Percentiles rank a stretch among this genome's conserved stretches.
Evolutionary conservation across 257 asterid genomes (phyloP).

Genomic region (Haberlea rhodopensis): DNA sequence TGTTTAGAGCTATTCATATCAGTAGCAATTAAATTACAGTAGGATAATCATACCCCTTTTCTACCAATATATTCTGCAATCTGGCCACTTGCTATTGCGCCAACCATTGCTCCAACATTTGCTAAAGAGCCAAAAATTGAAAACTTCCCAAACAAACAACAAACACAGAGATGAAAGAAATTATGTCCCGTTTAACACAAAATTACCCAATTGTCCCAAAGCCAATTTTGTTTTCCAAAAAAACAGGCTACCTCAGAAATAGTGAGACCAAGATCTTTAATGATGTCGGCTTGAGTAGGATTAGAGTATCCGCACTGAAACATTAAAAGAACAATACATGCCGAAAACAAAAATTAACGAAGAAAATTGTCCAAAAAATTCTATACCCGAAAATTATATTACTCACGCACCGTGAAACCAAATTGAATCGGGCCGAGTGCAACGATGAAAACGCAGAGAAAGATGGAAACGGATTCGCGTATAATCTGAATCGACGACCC

Average conservation of each 20-base stretch:
- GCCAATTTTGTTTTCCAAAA: not conserved
- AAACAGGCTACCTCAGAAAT: slow-evolving; percentile 57
- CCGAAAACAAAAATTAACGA: not conserved
- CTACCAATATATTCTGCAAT: slow-evolving; percentile 80
- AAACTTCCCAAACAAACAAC: slow-evolving; percentile 38
- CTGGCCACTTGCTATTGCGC: slow-evolving; percentile 88
- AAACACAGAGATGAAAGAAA: not conserved
- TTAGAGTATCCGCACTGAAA: slow-evolving; percentile 77
- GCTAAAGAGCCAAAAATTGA: slow-evolving; percentile 88
- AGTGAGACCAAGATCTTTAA: slow-evolving; percentile 59
- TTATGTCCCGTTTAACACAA: not conserved
- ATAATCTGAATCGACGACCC: slow-evolving; percentile 52
- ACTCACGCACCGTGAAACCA: slow-evolving; percentile 49
- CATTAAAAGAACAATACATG: not conserved
- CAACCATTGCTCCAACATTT: slow-evolving; percentile 93
- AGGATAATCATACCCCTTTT: slow-evolving; percentile 63
- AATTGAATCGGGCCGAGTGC: slow-evolving; percentile 82
- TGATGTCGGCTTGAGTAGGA: slow-evolving; percentile 71
- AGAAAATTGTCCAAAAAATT: not conserved
- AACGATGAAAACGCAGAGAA: slow-evolving; percentile 65
- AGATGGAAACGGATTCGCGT: slow-evolving; percentile 71
- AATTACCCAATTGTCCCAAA: not conserved
- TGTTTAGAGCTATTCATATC: not conserved
- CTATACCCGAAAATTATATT: not conserved
- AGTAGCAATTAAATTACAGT: slow-evolving; percentile 16